Conservation (phyloP, 2,329 filamentous ascomycete genomes). For the Fusarium mexicanum region DNA sequence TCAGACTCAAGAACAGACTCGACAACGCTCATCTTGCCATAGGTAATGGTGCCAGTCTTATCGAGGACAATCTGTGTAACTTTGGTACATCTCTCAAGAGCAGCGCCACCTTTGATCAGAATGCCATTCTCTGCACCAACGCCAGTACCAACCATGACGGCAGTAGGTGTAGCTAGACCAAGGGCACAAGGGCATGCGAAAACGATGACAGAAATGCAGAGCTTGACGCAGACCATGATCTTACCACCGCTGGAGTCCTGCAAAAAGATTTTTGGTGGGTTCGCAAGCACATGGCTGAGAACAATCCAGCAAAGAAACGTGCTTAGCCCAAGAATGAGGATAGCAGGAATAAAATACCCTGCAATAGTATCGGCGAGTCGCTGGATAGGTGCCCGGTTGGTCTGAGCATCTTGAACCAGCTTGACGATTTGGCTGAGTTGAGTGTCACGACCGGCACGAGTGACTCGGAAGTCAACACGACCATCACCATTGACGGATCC, state of each 20-base stretch:
- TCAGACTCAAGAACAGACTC: conserved; percentile 70
- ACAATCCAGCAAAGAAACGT: conserved; percentile 97
- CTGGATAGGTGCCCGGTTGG: conserved; percentile 92
- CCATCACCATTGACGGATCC: conserved; percentile 96
- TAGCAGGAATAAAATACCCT: conserved; percentile 92
- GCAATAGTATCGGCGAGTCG: conserved; percentile 89
- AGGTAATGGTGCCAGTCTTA: conserved; percentile 94
- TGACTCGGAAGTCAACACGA: conserved; percentile 90
- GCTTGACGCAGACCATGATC: conserved; percentile 95
- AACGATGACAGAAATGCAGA: conserved; percentile 98
- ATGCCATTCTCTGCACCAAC: conserved; percentile 96
- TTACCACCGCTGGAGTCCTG: conserved; percentile 85
- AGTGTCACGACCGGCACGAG: conserved; percentile 90
- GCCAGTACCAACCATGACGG: conserved; percentile 99
- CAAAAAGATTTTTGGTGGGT: conserved; percentile 90
- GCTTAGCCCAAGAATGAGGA: conserved; percentile 81
- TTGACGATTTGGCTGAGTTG: conserved; percentile 98
- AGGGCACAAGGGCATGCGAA: conserved; percentile 97
- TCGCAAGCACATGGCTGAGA: conserved; percentile 82
- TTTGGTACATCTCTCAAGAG: conserved; percentile 89
- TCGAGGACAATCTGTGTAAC: conserved; percentile 91
- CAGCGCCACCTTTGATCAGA: conserved; percentile 95
- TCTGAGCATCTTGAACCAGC: conserved; percentile 97
- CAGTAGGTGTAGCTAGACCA: conserved; percentile 94
- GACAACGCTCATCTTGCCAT: conserved; percentile 94